Percentiles rank a stretch among this genome's conserved stretches.
Conservation (phyloP, 805 yeast species). For the Wickerhamomyces kurtzmanii region DNA sequence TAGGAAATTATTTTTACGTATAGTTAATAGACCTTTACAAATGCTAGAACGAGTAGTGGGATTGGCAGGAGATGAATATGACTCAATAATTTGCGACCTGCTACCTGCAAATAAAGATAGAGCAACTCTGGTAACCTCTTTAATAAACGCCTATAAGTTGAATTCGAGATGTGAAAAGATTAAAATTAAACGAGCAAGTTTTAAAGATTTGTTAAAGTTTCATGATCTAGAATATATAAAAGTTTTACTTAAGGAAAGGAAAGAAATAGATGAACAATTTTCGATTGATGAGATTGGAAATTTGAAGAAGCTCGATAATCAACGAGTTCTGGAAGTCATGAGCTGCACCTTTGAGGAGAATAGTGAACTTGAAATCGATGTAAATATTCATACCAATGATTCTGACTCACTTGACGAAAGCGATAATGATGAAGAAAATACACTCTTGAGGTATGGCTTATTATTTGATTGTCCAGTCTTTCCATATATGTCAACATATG, state of each 20-base stretch:
- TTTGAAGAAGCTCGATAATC: conserved; percentile 4
- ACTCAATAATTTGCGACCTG: conserved; percentile 21
- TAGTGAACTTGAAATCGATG: conserved; percentile 2
- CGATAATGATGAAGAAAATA: conserved; percentile 5
- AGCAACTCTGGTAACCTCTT: conserved; percentile 30
- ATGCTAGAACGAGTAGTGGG: conserved; percentile 2
- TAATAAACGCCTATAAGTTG: conserved; percentile 32
- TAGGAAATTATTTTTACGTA: too few relatives aligned
- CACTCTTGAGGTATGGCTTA: conserved; percentile 33
- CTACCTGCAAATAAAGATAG: conserved; percentile 46
- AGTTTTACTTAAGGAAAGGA: conserved; percentile 21
- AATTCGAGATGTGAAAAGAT: conserved; percentile 16
- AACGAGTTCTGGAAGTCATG: background rate
- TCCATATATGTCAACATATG: conserved; percentile 40
- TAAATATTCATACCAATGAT: background rate
- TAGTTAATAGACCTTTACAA: background rate
- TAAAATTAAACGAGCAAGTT: conserved; percentile 18
- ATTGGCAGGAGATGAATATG: conserved; percentile 3
- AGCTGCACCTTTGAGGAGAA: background rate
- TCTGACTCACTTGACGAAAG: conserved; percentile 1
- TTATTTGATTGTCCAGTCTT: conserved; percentile 58
- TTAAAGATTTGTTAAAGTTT: conserved; percentile 32
- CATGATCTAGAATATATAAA: conserved; percentile 37
- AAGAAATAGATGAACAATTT: conserved; percentile 7
- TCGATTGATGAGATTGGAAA: conserved; percentile 7